Percentiles rank a stretch among this genome's conserved stretches.
Conservation (phyloP, 495 filamentous ascomycete genomes). For the Letharia lupina region DNA sequence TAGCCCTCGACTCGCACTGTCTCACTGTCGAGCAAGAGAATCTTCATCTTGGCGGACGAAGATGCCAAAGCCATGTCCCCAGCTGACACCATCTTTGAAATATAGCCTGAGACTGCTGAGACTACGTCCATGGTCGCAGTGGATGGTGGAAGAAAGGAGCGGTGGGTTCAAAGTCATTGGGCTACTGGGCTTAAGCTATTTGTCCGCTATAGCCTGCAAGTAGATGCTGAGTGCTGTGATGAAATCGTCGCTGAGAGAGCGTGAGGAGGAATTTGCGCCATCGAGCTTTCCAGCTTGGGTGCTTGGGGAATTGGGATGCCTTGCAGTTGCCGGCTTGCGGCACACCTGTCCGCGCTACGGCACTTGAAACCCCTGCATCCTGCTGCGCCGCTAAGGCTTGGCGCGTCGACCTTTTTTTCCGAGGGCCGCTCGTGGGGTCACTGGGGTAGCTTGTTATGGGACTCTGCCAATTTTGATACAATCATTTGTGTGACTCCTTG, state of each 20-base stretch:
- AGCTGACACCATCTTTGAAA: constrained; percentile 91
- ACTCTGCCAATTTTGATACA: neutral
- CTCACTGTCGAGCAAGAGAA: constrained; percentile 86
- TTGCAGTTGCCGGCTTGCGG: no score
- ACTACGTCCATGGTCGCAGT: constrained; percentile 73
- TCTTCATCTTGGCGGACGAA: constrained; percentile 95
- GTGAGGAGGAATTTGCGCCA: neutral
- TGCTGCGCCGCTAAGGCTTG: constrained; percentile 1
- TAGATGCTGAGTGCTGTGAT: neutral
- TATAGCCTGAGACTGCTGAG: constrained; percentile 84
- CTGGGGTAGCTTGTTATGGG: neutral
- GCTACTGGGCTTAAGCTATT: neutral
- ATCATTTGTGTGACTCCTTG: neutral
- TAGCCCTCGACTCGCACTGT: constrained; percentile 53
- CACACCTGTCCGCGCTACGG: no score
- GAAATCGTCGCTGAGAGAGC: neutral
- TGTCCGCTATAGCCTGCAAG: neutral
- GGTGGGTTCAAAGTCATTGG: neutral
- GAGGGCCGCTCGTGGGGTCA: no score
- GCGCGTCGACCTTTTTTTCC: neutral
- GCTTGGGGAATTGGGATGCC: no score
- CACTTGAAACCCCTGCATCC: neutral
- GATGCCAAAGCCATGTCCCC: constrained; percentile 63
- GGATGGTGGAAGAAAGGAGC: neutral
- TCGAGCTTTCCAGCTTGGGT: neutral